A percentile compares a stretch with the other conserved stretches of the same genome.
These are phyloP conservation scores for Metschnikowia lochheadii DNA, from an alignment of 805 yeast species.

Conservation along the genomic window DNA sequence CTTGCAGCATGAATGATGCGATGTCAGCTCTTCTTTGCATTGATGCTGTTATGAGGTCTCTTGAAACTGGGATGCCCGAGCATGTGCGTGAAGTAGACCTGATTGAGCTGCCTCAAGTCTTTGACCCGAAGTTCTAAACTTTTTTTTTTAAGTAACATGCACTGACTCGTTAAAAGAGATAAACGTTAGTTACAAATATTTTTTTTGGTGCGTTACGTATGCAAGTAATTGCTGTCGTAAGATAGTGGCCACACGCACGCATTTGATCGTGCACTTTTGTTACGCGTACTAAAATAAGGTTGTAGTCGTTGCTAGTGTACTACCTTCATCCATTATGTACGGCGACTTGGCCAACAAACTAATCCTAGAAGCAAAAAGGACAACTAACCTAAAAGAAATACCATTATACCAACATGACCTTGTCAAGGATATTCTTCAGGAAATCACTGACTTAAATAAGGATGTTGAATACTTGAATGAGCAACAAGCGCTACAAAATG, in stretches of 20 bases:
- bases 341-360: slow-evolving; percentile 85
- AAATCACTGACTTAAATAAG: slow-evolving; percentile 58
- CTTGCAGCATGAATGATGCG: slow-evolving; percentile 37
- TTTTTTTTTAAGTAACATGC: neutral
- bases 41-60: slow-evolving; percentile 32
- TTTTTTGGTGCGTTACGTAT: neutral
- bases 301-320: neutral
- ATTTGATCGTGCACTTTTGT: neutral
- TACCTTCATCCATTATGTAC: slow-evolving; percentile 52
- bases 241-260: neutral
- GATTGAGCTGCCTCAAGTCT: slow-evolving; percentile 9
- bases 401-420: slow-evolving; percentile 73
- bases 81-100: slow-evolving; percentile 23
- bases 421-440: slow-evolving; percentile 66
- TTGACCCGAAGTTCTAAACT: neutral
- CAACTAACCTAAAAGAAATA: slow-evolving; percentile 57
- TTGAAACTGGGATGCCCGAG: slow-evolving; percentile 33
- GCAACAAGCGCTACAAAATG: slow-evolving; percentile 22
- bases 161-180: neutral
- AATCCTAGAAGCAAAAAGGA: slow-evolving; percentile 79
- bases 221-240: neutral
- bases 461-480: slow-evolving; percentile 49
- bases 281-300: neutral
- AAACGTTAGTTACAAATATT: neutral
- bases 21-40: slow-evolving; percentile 35